Base-by-base conservation (phyloP, 108 stramenopile species). In the Skeletonema marinoi region DNA sequence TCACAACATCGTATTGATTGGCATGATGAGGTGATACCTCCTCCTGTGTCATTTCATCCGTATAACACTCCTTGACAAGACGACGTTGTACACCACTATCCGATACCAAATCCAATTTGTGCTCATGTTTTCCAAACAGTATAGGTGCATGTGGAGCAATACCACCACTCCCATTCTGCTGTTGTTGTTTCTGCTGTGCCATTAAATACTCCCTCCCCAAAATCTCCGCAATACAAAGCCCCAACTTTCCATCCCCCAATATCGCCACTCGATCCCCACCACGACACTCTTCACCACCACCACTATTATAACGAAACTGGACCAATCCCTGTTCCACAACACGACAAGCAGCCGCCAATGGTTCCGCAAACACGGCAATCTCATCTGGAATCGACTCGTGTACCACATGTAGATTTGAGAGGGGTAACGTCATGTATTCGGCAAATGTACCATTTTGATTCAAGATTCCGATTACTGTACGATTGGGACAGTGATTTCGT, bases 341-440 rank as follows among this genome's bases (percentile, higher is more conserved):
- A n/a, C 90, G 81, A 82, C 88, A 91, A 3, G 93, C 93, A 4
- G 93, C 93, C 6, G 93, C 93, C 67, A 93, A 77, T 31, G 93
- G 90, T 74, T 91, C 92, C 0, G 87, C 80, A 82, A 93, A 93
- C 19, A 93, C 92, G 32, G 92, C 90, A 2, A 78, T 83, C 66
- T 81, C 84, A 67, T 93, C 46, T 0, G 82, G 39, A 29, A 93
- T 65, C 14, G 68, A 16, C 6, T 81, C 71, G 11, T 87, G 88
- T 61, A 93, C 92, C 39, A 63, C 51, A 70, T 93, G 88, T 30
- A 93, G 75, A 77, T 93, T 93, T n/a, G 63, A 13, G 0, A 90
- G 59, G 3, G 92, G 92, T 14, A 90, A 60, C 0, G 87, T 83
- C 78, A 90, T 77, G 51, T 89, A 93, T 58, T 93, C 90, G 3